Evolutionary conservation across 306 rosid species (phyloP).

Genomic region (Albizia julibrissin): DNA sequence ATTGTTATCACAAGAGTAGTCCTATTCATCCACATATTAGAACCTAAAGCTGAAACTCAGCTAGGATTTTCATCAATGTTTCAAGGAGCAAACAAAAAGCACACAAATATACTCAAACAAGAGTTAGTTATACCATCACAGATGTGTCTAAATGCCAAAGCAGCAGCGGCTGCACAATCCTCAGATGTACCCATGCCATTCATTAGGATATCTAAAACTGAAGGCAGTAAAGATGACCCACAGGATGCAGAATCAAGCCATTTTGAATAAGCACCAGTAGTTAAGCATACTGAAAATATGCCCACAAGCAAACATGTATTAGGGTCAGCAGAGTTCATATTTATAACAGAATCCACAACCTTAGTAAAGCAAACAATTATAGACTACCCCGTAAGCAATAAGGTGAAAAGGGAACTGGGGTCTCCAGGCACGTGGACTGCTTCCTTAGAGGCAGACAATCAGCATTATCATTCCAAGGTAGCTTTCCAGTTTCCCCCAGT

Average conservation of each 20-base stretch:
- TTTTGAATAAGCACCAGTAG: conserved; percentile 94
- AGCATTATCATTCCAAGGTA: neutral
- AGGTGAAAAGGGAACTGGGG: conserved; percentile 9
- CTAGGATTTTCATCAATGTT: conserved; percentile 21
- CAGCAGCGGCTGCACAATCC: conserved; percentile 98
- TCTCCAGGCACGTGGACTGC: neutral
- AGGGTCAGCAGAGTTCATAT: conserved; percentile 18
- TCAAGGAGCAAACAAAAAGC: conserved; percentile 33
- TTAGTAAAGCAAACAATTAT: conserved; percentile 28
- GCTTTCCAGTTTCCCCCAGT: neutral
- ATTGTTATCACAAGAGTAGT: conserved; percentile 7
- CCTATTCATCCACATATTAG: conserved; percentile 19
- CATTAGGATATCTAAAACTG: conserved; percentile 86
- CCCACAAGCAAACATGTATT: conserved; percentile 31
- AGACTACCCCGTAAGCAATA: conserved; percentile 21
- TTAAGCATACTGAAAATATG: conserved; percentile 78
- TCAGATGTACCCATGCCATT: conserved; percentile 93
- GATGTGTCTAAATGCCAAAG: conserved; percentile 91
- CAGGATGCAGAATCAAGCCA: conserved; percentile 94
- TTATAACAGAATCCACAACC: conserved; percentile 20
- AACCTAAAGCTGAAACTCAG: conserved; percentile 32
- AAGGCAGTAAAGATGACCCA: conserved; percentile 77
- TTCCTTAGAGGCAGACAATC: conserved; percentile 3
- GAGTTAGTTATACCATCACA: conserved; percentile 75
- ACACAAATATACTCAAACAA: conserved; percentile 28